Evolutionary conservation across 2,329 filamentous ascomycete species (phyloP).

Genomic region (Fusarium algeriense): DNA sequence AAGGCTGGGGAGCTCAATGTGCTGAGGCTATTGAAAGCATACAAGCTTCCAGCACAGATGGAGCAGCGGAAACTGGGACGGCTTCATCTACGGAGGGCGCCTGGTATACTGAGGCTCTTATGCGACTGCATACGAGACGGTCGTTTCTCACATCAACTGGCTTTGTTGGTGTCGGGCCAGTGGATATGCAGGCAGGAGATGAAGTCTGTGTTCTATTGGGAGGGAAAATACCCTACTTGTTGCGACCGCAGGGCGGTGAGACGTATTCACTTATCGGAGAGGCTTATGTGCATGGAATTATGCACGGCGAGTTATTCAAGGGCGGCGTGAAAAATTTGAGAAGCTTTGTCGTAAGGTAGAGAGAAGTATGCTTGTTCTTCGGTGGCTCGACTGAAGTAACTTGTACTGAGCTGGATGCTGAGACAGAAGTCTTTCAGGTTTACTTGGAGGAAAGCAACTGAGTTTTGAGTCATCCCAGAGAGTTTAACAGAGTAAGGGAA

Average conservation of each 20-base stretch:
- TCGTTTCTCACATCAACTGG: not conserved
- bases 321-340: not conserved
- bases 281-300: not conserved
- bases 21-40: not conserved
- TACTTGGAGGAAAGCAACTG: too few species aligned
- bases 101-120: not conserved
- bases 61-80: not conserved
- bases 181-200: not conserved
- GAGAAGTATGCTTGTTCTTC: not conserved
- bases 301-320: not conserved
- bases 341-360: not conserved
- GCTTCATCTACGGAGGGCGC: not conserved
- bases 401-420: too few species aligned
- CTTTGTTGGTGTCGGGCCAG: not conserved
- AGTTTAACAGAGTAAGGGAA: too few species aligned
- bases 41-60: rapidly evolving
- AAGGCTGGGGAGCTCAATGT: not conserved
- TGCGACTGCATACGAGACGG: not conserved
- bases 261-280: not conserved
- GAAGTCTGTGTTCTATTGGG: not conserved
- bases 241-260: not conserved
- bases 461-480: too few species aligned
- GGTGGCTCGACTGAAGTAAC: too few species aligned
- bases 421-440: too few species aligned
- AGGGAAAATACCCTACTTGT: not conserved